A percentile compares a stretch with the other conserved stretches of the same genome.
phyloP scores from a whole-genome alignment of 805 yeast species.

The Cyberlindnera petersonii region DNA sequence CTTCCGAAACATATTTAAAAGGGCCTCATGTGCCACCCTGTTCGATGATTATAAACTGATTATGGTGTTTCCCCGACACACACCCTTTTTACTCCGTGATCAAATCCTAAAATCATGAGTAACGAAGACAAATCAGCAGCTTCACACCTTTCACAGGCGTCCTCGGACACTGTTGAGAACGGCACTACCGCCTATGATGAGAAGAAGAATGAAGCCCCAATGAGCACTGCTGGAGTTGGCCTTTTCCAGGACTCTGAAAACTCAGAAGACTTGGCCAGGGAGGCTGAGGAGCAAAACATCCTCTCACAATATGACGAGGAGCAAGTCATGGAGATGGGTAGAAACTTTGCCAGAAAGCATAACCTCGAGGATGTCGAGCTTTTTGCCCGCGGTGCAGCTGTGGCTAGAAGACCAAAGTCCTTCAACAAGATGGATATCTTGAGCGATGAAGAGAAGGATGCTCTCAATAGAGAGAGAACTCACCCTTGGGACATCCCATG shows the following conservation, averaged over 20 bases:
- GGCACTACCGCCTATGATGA: background rate
- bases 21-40: too few species aligned
- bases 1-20: too few species aligned
- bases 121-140: constrained; percentile 1
- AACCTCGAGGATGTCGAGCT: constrained; percentile 45
- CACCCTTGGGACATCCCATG: constrained; percentile 42
- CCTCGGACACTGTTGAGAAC: constrained; percentile 3
- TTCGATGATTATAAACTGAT: too few species aligned
- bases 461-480: constrained; percentile 42
- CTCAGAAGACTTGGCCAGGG: constrained; percentile 2
- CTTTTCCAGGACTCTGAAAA: background rate
- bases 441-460: constrained; percentile 50
- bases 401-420: constrained; percentile 57
- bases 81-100: too few species aligned
- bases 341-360: constrained; percentile 56
- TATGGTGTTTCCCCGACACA: too few species aligned
- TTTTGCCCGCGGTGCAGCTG: constrained; percentile 62
- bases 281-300: constrained; percentile 37
- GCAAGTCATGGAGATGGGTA: constrained; percentile 67
- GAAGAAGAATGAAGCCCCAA: constrained; percentile 1
- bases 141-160: constrained; percentile 5
- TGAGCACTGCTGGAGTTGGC: background rate
- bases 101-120: too few species aligned
- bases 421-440: constrained; percentile 56
- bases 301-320: constrained; percentile 54